Evolutionary conservation across 2,329 filamentous ascomycete genomes (phyloP), one percentile per base, ranked within the genome.

Genomic region (Sarocladium brachiariae): DNA sequence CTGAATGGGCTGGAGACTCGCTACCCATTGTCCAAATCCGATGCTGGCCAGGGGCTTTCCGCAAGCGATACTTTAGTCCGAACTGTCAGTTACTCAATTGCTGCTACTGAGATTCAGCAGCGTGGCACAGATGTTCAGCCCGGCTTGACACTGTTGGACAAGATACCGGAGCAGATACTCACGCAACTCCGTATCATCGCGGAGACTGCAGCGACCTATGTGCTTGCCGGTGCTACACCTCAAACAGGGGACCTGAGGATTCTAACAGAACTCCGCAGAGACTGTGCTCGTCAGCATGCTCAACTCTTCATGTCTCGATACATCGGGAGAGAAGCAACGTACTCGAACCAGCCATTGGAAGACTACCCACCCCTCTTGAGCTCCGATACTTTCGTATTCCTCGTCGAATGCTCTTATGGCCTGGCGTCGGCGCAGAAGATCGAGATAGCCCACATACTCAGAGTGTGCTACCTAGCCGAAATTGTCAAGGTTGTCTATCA

Each of bases 381-480:
- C 53, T 73, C 83, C 54, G 89, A 95, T 60, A 72, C 82, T 0
- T 95, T 95, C 64, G 68, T 87, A 2, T 95, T 96, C 67, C 71
- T 97, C 50, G 83, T 87, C 13, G 87, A 96, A 63, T 84, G 81
- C 59, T 82, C 87, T 1, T 79, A 90, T 49, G 86, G 83, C 50
- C 65, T 95, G 16, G 76, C 80, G 6, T 77, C 85, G 8, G 77
- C 84, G 2, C 78, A 89, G 24, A 73, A 79, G 35, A 76, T 88
- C 34, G 87, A 95, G 51, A 81, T 95, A 37, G 79, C 84, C 35
- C 87, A 96, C 64, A 67, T 97, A 49, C 69, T 97, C 47, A 83
- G 86, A 33, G 73, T 97, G 41, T 96, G 90, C 69, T 96, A 95
- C 63, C 76, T 95, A 51, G 89, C 89, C 2, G 93, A 99, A 67